A percentile compares a stretch with the other conserved stretches of the same genome.
Evolutionary conservation across 2,329 filamentous ascomycete species (phyloP).

Genomic region (Emergomyces africanus): DNA sequence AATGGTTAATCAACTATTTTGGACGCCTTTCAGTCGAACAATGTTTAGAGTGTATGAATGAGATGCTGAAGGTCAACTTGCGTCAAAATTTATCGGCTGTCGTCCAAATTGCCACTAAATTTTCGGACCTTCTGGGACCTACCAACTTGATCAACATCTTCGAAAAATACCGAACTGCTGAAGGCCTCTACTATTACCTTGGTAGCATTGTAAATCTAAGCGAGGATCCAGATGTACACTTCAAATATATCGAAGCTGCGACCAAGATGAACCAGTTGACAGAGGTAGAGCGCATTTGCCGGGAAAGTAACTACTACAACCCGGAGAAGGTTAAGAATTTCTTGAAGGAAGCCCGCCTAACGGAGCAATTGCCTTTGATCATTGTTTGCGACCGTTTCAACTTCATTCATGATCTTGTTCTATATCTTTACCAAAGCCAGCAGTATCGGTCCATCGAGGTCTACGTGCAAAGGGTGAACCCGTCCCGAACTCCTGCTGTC

Average conservation of each 20-base stretch:
- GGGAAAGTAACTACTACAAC: conserved; percentile 83
- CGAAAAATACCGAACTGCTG: conserved; percentile 93
- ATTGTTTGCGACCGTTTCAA: conserved; percentile 99
- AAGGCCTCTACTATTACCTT: conserved; percentile 96
- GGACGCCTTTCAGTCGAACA: conserved; percentile 91
- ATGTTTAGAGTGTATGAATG: conserved; percentile 83
- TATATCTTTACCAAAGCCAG: conserved; percentile 97
- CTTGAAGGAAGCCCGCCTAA: conserved; percentile 85
- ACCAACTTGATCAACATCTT: conserved; percentile 80
- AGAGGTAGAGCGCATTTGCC: conserved; percentile 93
- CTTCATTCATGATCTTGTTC: conserved; percentile 90
- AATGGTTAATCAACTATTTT: conserved; percentile 89
- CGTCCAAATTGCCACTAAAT: conserved; percentile 93
- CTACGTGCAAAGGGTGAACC: conserved; percentile 95
- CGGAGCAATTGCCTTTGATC: conserved; percentile 89
- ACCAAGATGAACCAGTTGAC: conserved; percentile 87
- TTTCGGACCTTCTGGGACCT: conserved; percentile 87
- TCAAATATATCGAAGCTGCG: conserved; percentile 98
- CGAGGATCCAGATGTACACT: conserved; percentile 89
- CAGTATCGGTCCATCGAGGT: conserved; percentile 98
- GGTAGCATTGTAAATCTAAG: conserved; percentile 96
- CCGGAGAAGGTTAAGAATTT: conserved; percentile 98
- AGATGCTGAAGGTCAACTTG: conserved; percentile 94
- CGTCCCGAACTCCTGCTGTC: conserved; percentile 77
- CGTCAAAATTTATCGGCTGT: conserved; percentile 93